Conservation (phyloP, 768 basidiomycete genomes). For the Daedaleopsis nitida region DNA sequence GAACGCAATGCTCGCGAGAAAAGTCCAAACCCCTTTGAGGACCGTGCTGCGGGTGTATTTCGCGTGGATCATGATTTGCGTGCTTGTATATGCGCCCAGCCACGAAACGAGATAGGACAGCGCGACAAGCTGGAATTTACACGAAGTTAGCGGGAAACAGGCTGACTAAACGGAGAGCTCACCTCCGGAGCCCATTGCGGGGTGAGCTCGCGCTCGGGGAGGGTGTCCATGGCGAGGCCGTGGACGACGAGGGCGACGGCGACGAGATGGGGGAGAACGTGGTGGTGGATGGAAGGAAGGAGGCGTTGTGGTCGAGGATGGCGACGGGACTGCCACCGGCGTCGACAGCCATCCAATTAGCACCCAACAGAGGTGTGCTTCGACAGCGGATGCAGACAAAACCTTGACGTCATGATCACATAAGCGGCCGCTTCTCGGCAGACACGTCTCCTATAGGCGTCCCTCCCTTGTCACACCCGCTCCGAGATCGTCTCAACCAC, state of each 20-base stretch:
- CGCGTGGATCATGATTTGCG: conserved; percentile 32
- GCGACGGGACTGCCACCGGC: background rate
- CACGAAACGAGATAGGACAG: conserved; percentile 33
- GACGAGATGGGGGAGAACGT: conserved; percentile 2
- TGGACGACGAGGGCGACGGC: conserved; percentile 6
- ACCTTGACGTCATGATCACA: too few relatives aligned
- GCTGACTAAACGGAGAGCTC: background rate
- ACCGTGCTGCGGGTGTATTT: conserved; percentile 26
- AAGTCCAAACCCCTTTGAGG: conserved; percentile 29
- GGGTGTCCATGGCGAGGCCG: conserved; percentile 16
- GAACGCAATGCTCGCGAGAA: conserved; percentile 31
- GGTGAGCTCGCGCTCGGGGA: conserved; percentile 26
- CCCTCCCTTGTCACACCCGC: too few relatives aligned
- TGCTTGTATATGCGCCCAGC: conserved; percentile 34
- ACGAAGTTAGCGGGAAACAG: background rate
- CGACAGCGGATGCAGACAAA: too few relatives aligned
- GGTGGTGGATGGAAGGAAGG: conserved; percentile 2
- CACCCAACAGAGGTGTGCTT: too few relatives aligned
- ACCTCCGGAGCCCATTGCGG: conserved; percentile 31
- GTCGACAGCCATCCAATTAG: background rate
- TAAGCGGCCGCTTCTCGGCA: too few relatives aligned
- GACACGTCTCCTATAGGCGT: too few relatives aligned
- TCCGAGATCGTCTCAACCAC: too few relatives aligned
- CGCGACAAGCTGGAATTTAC: conserved; percentile 24
- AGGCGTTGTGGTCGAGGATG: background rate